These are phyloP conservation scores for Phaeodactylum tricornutum DNA, from an alignment of 108 stramenopile species.

Conservation along the genomic window DNA sequence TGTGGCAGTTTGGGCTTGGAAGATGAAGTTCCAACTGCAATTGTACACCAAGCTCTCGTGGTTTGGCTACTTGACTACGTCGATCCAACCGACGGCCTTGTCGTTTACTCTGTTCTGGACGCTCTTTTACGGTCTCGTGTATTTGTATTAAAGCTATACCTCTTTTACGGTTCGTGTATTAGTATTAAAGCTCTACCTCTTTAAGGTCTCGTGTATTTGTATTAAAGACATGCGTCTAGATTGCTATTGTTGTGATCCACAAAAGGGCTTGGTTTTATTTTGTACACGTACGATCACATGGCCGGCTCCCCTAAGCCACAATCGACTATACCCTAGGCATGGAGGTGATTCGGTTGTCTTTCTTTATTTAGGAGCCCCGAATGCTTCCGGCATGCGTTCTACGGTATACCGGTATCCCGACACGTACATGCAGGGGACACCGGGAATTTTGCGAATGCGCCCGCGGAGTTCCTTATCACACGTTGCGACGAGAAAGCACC, in stretches of 20 bases:
- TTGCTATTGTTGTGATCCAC: no score
- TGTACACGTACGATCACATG: background rate
- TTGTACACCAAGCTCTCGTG: conserved; percentile 52
- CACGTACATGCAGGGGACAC: conserved; percentile 99
- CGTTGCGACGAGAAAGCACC: conserved; percentile 99
- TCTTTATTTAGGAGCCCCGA: conserved; percentile 72
- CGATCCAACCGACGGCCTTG: conserved; percentile 69
- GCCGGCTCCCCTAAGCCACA: background rate
- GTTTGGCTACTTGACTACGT: conserved; percentile 44
- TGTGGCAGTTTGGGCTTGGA: conserved; percentile 35
- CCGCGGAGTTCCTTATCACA: conserved; percentile 97
- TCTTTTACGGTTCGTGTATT: no score
- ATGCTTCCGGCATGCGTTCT: conserved; percentile 98
- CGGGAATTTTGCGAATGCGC: conserved; percentile 95
- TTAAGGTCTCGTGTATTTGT: no score
- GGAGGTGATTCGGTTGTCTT: background rate
- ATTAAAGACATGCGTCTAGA: no score
- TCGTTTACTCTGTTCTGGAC: conserved; percentile 87
- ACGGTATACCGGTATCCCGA: conserved; percentile 91
- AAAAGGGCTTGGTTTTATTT: no score
- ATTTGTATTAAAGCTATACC: conserved; percentile 70
- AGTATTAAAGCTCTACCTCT: no score
- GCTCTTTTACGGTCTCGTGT: conserved; percentile 78
- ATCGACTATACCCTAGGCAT: no score
- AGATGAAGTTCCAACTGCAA: conserved; percentile 65